These are phyloP conservation scores for Citrus reticulata DNA, from an alignment of 345 rosid species.

Conservation along the genomic window DNA sequence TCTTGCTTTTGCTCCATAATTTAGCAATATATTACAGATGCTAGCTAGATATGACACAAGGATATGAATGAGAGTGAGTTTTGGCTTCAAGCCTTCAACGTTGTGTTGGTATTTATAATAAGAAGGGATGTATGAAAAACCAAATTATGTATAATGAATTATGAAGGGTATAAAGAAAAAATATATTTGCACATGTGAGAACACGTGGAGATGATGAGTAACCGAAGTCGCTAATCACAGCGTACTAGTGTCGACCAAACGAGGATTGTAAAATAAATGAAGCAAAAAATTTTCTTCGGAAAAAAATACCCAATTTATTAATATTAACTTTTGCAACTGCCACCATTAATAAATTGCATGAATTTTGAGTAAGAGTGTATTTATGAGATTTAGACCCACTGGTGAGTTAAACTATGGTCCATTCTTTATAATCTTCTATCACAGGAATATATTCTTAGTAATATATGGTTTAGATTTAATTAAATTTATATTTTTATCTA, in stretches of 20 bases:
- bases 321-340: neutral
- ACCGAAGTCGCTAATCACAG: neutral
- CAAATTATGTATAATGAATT: neutral
- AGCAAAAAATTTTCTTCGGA: neutral
- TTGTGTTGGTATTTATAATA: neutral
- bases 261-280: neutral
- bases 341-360: neutral
- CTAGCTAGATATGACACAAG: neutral
- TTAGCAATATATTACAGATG: neutral
- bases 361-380: neutral
- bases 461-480: too few species aligned
- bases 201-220: constrained; percentile 2
- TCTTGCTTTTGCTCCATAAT: neutral
- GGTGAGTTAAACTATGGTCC: too few species aligned
- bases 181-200: neutral
- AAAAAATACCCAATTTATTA: neutral
- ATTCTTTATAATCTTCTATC: too few species aligned
- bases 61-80: neutral
- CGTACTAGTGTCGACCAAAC: neutral
- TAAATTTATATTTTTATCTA: too few species aligned
- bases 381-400: too few species aligned
- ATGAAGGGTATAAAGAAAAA: neutral
- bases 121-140: neutral
- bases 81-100: neutral
- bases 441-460: too few species aligned